Conservation (phyloP, 192 early-diverging fungal species). For the Thamnidium elegans region DNA sequence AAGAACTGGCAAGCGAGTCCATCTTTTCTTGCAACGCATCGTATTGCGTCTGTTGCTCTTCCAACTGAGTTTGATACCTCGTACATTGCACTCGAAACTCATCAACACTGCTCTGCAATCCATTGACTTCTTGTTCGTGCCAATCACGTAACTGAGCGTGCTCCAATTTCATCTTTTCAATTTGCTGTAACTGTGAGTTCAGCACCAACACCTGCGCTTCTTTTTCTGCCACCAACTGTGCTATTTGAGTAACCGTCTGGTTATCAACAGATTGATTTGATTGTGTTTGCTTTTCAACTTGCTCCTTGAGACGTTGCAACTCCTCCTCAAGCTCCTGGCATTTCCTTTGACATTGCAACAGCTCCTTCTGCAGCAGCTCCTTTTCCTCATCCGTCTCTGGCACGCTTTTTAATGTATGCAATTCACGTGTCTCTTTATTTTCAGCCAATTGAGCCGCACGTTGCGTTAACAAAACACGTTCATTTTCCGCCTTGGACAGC, state of each 20-base stretch:
- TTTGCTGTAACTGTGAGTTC: constrained; percentile 9
- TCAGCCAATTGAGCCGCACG: no score
- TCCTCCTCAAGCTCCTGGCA: background rate
- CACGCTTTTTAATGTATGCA: background rate
- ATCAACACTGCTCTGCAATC: background rate
- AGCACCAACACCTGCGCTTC: background rate
- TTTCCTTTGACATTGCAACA: background rate
- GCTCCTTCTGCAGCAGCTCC: background rate
- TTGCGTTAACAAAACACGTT: background rate
- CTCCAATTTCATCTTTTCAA: constrained; percentile 8
- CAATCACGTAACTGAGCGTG: background rate
- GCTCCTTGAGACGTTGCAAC: background rate
- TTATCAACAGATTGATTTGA: background rate
- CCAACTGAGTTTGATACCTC: background rate
- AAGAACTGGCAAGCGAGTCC: background rate
- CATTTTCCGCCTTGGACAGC: constrained; percentile 15
- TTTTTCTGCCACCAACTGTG: background rate
- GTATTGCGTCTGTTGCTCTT: background rate
- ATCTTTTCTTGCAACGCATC: no score
- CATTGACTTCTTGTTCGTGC: background rate
- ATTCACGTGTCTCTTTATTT: background rate
- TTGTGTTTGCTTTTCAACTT: background rate
- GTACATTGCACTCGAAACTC: background rate
- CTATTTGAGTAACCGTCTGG: background rate
- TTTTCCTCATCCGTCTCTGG: background rate